Evolutionary conservation across 352 stramenopile genomes (phyloP).

Genomic region (Aphanomyces euteiches): DNA sequence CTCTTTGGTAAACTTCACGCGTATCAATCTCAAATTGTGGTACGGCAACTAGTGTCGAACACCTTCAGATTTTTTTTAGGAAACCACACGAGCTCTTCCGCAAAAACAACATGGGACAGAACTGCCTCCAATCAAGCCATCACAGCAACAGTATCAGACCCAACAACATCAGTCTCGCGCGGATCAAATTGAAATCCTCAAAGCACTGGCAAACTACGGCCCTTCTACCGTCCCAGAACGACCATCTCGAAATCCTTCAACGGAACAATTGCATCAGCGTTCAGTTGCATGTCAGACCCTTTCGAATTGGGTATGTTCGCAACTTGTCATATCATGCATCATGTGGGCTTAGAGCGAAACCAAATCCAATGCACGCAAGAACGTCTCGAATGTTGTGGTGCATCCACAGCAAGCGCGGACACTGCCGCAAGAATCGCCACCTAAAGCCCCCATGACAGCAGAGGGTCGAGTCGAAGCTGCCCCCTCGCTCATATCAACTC

Average conservation of each 20-base stretch:
- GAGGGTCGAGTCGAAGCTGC: neutral
- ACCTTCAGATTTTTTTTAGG: neutral
- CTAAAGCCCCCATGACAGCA: neutral
- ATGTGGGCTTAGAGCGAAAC: neutral
- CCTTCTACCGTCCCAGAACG: neutral
- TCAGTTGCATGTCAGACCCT: constrained; percentile 24
- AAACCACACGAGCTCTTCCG: neutral
- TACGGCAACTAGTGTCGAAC: constrained; percentile 36
- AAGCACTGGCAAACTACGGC: constrained; percentile 12
- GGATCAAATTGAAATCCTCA: constrained; percentile 15
- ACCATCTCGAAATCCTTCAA: neutral
- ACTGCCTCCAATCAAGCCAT: constrained; percentile 44
- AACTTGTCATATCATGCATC: neutral
- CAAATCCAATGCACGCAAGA: neutral
- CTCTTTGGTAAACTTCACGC: constrained; percentile 60
- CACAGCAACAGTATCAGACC: neutral
- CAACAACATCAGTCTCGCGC: neutral
- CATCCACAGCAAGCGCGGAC: neutral
- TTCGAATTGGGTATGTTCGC: constrained; percentile 6
- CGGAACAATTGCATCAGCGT: neutral
- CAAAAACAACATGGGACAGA: constrained; percentile 53
- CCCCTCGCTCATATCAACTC: neutral
- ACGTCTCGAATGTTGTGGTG: neutral
- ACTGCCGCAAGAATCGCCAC: neutral
- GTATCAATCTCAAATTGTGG: constrained; percentile 54